Base-by-base conservation (phyloP, 2,329 filamentous ascomycete genomes). In the Thelonectria blattea region DNA sequence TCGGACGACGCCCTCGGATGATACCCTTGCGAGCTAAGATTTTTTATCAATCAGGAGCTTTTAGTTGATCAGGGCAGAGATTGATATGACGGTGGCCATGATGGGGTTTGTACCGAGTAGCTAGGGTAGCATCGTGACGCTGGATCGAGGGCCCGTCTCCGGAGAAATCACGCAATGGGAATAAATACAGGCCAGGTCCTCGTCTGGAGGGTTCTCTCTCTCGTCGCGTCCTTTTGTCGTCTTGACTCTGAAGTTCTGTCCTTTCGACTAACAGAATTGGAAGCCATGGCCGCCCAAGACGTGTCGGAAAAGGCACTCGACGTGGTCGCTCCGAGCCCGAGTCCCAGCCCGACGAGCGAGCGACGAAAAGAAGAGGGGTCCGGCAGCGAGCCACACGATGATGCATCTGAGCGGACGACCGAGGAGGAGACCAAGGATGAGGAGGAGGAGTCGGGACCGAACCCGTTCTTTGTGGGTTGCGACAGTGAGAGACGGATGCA, bases 221-320 rank as follows among this genome's bases (percentile, higher is more conserved):
- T 52, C 27, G 7, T 18, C n/a, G 12, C 4, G 7, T 18, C 3
- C 4, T 20, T 18, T 11, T 3, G 3, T 5, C 6, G 34, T 37
- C 12, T 37, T 37, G 34, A 5, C 12, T 5, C 15, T 15, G 11
- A 34, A 14, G 32, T n/a, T 30, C 7, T 15, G 12, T 7, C 24
- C n/a, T n/a, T n/a, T n/a, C 20, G 43, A 20, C 47, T 15, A 34
- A 45, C 14, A 46, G 24, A 46, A 51, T 45, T 42, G 37, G n/a
- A 50, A 20, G 22, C 49, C 56, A 58, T 58, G 49, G 43, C 30
- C 11, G 30, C 37, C 49, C 49, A 34, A 18, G 20, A 49, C 17
- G 17, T 52, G 27, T 48, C 56, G n/a, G 56, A 58, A 30, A 58
- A 58, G 56, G 30, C 45, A 41, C 22, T 37, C 46, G 39, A 42